Evolutionary conservation across 164 flowering plant species (phyloP).

Genomic region (Euptelea pleiosperma): DNA sequence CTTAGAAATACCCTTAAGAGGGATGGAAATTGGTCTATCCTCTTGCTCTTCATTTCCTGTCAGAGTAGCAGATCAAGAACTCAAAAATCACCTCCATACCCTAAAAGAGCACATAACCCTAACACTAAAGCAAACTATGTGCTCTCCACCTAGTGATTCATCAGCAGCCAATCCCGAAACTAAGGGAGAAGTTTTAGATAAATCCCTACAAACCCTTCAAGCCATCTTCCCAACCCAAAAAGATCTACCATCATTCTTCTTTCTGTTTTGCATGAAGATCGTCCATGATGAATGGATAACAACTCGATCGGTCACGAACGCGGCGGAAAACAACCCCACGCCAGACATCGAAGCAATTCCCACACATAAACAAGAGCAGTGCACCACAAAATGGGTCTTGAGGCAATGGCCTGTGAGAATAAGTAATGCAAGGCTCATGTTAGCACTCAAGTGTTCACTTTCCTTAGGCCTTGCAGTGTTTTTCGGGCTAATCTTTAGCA

Average conservation of each 20-base stretch:
- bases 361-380: constrained; percentile 17
- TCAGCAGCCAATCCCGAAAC: constrained; percentile 45
- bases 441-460: constrained; percentile 65
- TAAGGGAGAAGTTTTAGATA: constrained; percentile 10
- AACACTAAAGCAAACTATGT: constrained; percentile 30
- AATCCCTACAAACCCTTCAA: constrained; percentile 42
- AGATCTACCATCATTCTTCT: constrained; percentile 64
- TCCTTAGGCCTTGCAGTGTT: constrained; percentile 69
- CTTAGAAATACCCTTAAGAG: constrained; percentile 50
- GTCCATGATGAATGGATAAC: constrained; percentile 27
- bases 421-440: constrained; percentile 35
- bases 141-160: constrained; percentile 24
- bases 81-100: constrained; percentile 26
- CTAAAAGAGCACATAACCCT: constrained; percentile 30
- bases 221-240: constrained; percentile 24
- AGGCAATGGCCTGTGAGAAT: constrained; percentile 12
- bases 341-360: constrained; percentile 4
- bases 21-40: constrained; percentile 65
- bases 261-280: constrained; percentile 67
- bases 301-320: constrained; percentile 6
- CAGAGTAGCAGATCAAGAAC: constrained; percentile 22
- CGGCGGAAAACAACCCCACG: constrained; percentile 1
- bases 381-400: constrained; percentile 5
- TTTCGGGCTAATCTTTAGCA: constrained; percentile 63
- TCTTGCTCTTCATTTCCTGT: constrained; percentile 33